Base-by-base conservation (phyloP, 192 early-diverging fungal genomes). In the Tieghemiomyces parasiticus region DNA sequence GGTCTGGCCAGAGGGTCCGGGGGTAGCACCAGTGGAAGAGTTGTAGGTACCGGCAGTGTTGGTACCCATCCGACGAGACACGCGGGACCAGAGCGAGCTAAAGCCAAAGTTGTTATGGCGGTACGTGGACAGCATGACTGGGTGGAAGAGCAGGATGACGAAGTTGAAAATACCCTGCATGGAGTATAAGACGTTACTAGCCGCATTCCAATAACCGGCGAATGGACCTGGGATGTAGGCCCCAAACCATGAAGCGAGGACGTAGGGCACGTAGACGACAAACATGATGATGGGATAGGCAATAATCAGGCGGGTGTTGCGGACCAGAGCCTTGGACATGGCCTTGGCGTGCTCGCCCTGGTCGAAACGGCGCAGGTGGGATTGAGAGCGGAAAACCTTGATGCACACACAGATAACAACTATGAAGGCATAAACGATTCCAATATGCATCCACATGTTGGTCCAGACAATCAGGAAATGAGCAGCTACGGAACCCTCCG, bases 391-490 rank as follows among this genome's bases (percentile, higher is more conserved):
- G 14, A 52, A 31, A 3, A 52, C 30, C 50, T 31, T 52, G 50
- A 52, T 6, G 50, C 50, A 52, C 30, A 52, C 50, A 14, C 24
- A 20, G 25, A 31, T 52, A 25, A 52, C 50, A 20, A 52, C 50
- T 3, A 52, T 14, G 20, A 52, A 29, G 24, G 50, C n/a, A 25
- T 52, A 52, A 24, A 25, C 30, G 22, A 52, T 52, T 14, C 50
- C 50, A 52, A 31, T 28, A 14, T 52, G 50, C 24, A 52, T 29
- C 50, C 50, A 52, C n/a, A 52, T 31, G 25, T 52, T 52, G 30
- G 14, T 52, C 50, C 50, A 52, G 14, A 52, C 50, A 28, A 31
- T 52, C 24, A 52, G 13, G 24, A 31, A 29, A 24, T 14, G 26
- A 16, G 30, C 13, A 31, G 24, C 26, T 16, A 31, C n/a, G 1